Evolutionary conservation across 768 basidiomycete genomes (phyloP).

Genomic region (Tulasnella sp.): DNA sequence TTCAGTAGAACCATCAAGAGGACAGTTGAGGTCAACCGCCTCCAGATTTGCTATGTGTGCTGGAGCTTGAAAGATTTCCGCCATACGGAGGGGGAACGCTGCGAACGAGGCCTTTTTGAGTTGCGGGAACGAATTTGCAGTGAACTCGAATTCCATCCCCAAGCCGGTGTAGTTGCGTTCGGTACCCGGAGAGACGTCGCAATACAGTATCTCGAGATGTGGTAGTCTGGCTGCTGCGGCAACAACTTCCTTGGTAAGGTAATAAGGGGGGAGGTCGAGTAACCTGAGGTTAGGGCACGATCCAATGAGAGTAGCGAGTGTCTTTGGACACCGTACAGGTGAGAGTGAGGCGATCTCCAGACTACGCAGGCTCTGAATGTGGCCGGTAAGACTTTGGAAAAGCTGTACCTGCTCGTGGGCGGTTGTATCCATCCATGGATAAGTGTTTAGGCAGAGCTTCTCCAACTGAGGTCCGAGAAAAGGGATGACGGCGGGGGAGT

Average conservation of each 20-base stretch:
- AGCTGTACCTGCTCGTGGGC: background rate
- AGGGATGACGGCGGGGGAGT: background rate
- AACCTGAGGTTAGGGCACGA: background rate
- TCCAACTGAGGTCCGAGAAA: background rate
- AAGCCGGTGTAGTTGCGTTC: background rate
- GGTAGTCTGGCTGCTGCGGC: too few species aligned
- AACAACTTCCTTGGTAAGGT: background rate
- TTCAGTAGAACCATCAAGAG: background rate
- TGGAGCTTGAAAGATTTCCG: background rate
- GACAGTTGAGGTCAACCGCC: background rate
- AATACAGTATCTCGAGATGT: background rate
- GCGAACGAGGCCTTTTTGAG: background rate
- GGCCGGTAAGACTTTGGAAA: background rate
- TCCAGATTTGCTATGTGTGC: background rate
- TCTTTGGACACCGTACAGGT: background rate
- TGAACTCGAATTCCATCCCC: background rate
- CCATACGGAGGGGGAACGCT: background rate
- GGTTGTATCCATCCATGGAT: background rate
- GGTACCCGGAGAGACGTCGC: background rate
- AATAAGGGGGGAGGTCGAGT: background rate
- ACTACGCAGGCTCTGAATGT: background rate
- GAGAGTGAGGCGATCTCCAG: background rate
- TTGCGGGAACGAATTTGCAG: background rate
- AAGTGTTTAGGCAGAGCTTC: background rate
- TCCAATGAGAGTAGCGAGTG: background rate